phyloP scores from a whole-genome alignment of 2,329 filamentous ascomycete genomes.

The Neopestalotiopsis clavispora region DNA sequence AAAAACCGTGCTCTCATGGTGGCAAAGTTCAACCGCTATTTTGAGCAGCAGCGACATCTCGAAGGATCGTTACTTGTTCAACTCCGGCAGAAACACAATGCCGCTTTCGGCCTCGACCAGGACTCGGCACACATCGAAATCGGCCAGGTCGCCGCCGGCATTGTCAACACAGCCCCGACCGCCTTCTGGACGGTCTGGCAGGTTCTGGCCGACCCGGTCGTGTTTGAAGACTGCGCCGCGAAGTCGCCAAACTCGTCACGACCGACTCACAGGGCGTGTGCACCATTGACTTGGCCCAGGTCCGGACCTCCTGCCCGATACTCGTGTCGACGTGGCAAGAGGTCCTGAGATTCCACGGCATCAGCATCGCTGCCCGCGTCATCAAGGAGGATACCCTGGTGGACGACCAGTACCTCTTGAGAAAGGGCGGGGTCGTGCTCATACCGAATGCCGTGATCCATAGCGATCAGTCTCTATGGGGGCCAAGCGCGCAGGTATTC shows the following conservation, averaged over 20 bases:
- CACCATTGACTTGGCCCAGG: conserved; percentile 19
- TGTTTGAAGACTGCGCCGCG: conserved; percentile 6
- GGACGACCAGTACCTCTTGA: conserved; percentile 24
- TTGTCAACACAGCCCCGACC: conserved; percentile 21
- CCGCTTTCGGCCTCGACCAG: conserved; percentile 15
- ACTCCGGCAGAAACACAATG: conserved; percentile 20
- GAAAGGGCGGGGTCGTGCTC: conserved; percentile 24
- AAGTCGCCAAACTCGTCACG: neutral
- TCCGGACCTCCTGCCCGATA: conserved; percentile 21
- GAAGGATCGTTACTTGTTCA: conserved; percentile 22
- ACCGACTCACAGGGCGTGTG: conserved; percentile 16
- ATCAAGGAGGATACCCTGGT: conserved; percentile 24
- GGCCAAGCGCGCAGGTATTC: conserved; percentile 20
- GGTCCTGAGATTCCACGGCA: conserved; percentile 22
- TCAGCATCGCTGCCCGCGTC: conserved; percentile 18
- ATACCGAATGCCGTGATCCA: conserved; percentile 24
- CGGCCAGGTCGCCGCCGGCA: conserved; percentile 19
- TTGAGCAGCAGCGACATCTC: conserved; percentile 20
- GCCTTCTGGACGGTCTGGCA: conserved; percentile 20
- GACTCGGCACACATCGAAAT: conserved; percentile 21
- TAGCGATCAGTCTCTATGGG: conserved; percentile 22
- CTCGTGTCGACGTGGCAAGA: conserved; percentile 26
- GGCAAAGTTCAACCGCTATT: conserved; percentile 21
- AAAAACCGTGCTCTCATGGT: conserved; percentile 21
- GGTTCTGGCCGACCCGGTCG: conserved; percentile 20